Conservation (phyloP, 2,329 filamentous ascomycete genomes). For the Neofusicoccum kwambonambiense region DNA sequence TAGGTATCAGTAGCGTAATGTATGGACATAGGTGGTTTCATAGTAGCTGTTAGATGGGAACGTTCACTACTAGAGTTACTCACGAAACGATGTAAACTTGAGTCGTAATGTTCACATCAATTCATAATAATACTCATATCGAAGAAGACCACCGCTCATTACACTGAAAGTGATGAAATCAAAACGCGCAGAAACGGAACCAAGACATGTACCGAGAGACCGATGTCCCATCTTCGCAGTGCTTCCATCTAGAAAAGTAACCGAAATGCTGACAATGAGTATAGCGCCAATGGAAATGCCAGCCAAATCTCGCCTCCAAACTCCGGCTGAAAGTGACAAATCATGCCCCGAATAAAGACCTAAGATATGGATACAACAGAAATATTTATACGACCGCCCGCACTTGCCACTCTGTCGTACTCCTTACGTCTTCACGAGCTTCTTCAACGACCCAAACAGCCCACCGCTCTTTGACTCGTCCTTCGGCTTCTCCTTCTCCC, state of each 20-base stretch:
- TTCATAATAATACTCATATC: background rate
- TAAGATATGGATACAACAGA: background rate
- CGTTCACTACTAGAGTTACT: background rate
- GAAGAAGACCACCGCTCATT: background rate
- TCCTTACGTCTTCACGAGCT: constrained; percentile 1
- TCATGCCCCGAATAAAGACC: background rate
- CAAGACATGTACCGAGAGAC: background rate
- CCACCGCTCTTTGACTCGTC: background rate
- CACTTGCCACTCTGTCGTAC: background rate
- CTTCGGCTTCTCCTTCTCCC: constrained; percentile 1
- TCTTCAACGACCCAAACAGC: background rate
- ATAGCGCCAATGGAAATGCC: background rate
- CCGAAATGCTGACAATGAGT: background rate
- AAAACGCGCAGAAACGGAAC: background rate
- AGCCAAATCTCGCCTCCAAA: background rate
- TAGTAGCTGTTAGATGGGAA: too few relatives aligned
- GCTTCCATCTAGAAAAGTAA: background rate
- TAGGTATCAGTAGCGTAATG: too few relatives aligned
- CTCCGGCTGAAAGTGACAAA: background rate
- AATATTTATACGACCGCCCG: background rate
- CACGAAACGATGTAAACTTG: background rate
- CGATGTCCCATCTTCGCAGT: background rate
- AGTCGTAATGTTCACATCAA: background rate
- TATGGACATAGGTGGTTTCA: too few relatives aligned
- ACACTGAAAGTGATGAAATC: too few relatives aligned